Conservation (phyloP, 2,329 filamentous ascomycete species). For the Penicillium sp. region DNA sequence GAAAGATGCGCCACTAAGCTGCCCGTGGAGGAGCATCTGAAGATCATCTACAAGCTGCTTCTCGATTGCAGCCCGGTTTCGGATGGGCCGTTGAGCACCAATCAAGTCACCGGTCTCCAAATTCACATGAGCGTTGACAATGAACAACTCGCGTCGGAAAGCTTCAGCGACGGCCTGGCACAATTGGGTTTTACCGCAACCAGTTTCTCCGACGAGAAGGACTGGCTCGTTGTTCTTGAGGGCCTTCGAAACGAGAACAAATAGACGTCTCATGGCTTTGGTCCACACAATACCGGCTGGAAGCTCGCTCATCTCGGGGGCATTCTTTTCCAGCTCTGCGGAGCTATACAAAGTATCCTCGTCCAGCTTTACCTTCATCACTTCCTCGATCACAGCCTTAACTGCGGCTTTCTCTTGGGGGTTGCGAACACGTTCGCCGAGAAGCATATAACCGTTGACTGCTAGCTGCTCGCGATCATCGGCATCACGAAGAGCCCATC, state of each 20-base stretch:
- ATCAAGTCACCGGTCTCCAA: conserved; percentile 97
- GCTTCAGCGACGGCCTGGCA: conserved; percentile 88
- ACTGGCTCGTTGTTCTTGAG: conserved; percentile 90
- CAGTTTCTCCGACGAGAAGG: conserved; percentile 91
- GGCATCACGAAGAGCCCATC: conserved; percentile 85
- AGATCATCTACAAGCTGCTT: conserved; percentile 66
- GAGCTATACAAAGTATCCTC: conserved; percentile 69
- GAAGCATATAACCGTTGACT: conserved; percentile 89
- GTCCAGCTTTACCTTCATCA: conserved; percentile 84
- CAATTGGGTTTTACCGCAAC: conserved; percentile 96
- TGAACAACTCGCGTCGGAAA: conserved; percentile 71
- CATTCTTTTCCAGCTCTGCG: conserved; percentile 57
- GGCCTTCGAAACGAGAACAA: conserved; percentile 82
- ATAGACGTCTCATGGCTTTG: conserved; percentile 86
- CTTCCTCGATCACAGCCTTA: conserved; percentile 81
- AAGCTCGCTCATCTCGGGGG: conserved; percentile 42
- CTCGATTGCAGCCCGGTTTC: conserved; percentile 75
- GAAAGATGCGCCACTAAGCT: conserved; percentile 39
- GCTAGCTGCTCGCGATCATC: conserved; percentile 87
- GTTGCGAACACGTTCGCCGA: conserved; percentile 93
- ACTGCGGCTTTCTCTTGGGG: conserved; percentile 81
- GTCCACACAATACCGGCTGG: conserved; percentile 77
- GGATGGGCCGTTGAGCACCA: conserved; percentile 85
- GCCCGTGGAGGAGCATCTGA: conserved; percentile 42
- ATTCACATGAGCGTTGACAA: conserved; percentile 97